Evolutionary conservation across 2,329 filamentous ascomycete species (phyloP).

Genomic region (Rhexocercosporidium sp.): DNA sequence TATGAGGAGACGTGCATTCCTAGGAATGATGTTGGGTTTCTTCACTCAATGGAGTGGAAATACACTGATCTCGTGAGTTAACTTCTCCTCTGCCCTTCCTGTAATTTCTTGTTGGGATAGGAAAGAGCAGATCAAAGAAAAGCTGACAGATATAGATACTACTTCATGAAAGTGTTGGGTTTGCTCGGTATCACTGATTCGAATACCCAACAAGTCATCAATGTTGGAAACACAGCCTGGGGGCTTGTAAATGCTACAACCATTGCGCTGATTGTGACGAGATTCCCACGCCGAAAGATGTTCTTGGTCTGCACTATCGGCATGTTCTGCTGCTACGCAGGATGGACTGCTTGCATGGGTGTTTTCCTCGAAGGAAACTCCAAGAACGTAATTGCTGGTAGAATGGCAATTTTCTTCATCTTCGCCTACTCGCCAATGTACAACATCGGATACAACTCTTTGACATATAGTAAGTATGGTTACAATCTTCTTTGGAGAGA

Average conservation of each 20-base stretch:
- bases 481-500: not conserved
- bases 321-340: slow-evolving; percentile 59
- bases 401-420: slow-evolving; percentile 55
- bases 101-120: not conserved
- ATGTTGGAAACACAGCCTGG: slow-evolving; percentile 45
- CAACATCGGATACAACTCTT: slow-evolving; percentile 69
- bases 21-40: slow-evolving; percentile 55
- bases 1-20: slow-evolving; percentile 54
- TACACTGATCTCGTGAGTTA: slow-evolving; percentile 47
- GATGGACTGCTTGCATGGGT: slow-evolving; percentile 58
- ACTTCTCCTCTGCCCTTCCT: no score
- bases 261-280: slow-evolving; percentile 49
- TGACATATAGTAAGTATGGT: slow-evolving; percentile 59
- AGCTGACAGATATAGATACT: slow-evolving; percentile 36
- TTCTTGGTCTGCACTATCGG: slow-evolving; percentile 59
- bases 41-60: slow-evolving; percentile 61
- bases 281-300: slow-evolving; percentile 54
- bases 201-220: not conserved
- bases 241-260: slow-evolving; percentile 49
- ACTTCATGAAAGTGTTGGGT: slow-evolving; percentile 52
- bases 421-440: slow-evolving; percentile 65
- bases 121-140: not conserved
- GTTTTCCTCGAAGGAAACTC: slow-evolving; percentile 44
- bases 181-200: slow-evolving; percentile 51
- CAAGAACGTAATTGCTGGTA: slow-evolving; percentile 33